Evolutionary conservation across 306 rosid genomes (phyloP).

Genomic region (Quercus berberidifolia): DNA sequence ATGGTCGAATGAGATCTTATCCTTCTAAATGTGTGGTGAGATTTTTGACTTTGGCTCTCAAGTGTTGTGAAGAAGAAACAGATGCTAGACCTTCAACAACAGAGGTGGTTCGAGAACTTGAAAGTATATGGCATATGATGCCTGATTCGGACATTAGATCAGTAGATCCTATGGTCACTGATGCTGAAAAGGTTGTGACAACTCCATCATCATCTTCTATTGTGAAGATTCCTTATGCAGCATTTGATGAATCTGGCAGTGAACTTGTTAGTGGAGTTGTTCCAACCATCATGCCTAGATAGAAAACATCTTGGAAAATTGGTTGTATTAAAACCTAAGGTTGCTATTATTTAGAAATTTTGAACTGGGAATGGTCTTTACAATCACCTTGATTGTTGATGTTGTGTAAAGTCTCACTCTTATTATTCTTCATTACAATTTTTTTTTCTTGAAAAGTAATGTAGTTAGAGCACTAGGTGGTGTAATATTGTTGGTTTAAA

Average conservation of each 20-base stretch:
- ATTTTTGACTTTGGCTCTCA: slow-evolving; percentile 62
- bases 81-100: slow-evolving; percentile 80
- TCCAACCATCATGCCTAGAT: slow-evolving; percentile 87
- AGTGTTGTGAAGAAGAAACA: slow-evolving; percentile 69
- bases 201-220: slow-evolving; percentile 58
- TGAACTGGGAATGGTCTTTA: too few relatives aligned
- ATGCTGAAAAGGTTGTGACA: slow-evolving; percentile 40
- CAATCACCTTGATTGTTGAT: too few relatives aligned
- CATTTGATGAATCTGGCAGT: slow-evolving; percentile 75
- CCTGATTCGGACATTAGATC: slow-evolving; percentile 52
- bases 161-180: slow-evolving; percentile 17
- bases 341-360: too few relatives aligned
- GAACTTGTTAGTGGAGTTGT: slow-evolving; percentile 78
- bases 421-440: too few relatives aligned
- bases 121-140: slow-evolving; percentile 62
- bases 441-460: too few relatives aligned
- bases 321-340: too few relatives aligned
- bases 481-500: too few relatives aligned
- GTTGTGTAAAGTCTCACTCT: too few relatives aligned
- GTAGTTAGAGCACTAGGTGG: too few relatives aligned
- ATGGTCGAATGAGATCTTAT: slow-evolving; percentile 73
- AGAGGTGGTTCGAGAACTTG: slow-evolving; percentile 83
- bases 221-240: slow-evolving; percentile 43
- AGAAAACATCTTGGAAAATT: slow-evolving; percentile 19
- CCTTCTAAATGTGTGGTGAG: slow-evolving; percentile 72